Percentiles rank a stretch among this genome's conserved stretches.
These are phyloP conservation scores for Plasmodiophora brassicae DNA, from an alignment of 208 protist genomes.

Conservation along the genomic window DNA sequence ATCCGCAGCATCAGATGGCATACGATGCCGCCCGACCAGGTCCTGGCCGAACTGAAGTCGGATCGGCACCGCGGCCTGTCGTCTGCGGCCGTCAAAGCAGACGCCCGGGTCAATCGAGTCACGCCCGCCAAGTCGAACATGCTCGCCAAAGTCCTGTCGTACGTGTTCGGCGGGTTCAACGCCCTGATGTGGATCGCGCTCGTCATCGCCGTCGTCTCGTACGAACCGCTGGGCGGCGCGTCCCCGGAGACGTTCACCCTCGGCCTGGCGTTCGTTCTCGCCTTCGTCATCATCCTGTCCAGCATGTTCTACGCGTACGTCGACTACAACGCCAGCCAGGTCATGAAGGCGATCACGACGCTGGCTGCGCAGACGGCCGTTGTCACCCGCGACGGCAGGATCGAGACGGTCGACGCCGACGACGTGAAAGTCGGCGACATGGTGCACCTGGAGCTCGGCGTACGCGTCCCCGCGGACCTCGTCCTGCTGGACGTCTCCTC, in stretches of 20 bases:
- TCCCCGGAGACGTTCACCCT: background rate
- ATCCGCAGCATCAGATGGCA: no score
- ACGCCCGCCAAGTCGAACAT: background rate
- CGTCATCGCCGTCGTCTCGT: background rate
- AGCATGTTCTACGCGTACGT: background rate
- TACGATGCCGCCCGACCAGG: no score
- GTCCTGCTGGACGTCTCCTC: background rate
- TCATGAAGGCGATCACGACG: background rate
- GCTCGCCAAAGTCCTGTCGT: background rate
- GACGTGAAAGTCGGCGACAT: background rate
- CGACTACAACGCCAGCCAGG: background rate
- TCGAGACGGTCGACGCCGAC: background rate
- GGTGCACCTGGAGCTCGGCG: background rate
- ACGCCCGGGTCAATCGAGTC: no score
- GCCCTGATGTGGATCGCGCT: background rate
- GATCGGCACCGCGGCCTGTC: no score
- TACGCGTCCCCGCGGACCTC: slow-evolving; percentile 17
- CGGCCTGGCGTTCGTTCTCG: background rate
- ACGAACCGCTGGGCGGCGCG: background rate
- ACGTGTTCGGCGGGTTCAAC: slow-evolving; percentile 25
- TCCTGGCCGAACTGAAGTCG: no score
- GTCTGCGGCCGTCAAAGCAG: no score
- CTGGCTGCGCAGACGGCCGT: background rate
- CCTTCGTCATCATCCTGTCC: background rate
- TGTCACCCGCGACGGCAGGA: background rate